Evolutionary conservation across 495 filamentous ascomycete species (phyloP).

Genomic region (Hypoxylon cercidicola): DNA sequence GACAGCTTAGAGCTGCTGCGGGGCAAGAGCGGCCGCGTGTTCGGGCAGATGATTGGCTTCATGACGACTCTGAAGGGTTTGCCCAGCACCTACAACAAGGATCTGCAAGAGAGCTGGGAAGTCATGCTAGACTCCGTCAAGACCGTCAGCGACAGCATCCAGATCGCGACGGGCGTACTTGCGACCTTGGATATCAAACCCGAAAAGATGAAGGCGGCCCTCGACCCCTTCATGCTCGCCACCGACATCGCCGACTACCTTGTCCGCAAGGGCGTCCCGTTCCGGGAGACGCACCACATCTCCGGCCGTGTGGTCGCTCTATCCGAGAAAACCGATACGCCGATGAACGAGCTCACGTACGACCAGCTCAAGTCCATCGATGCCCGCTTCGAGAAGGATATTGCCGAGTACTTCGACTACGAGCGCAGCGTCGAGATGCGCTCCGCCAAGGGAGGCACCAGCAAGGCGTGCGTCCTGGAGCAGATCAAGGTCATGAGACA

Average conservation of each 20-base stretch:
- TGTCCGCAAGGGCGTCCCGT: constrained; percentile 87
- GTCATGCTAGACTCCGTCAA: constrained; percentile 88
- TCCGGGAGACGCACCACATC: constrained; percentile 90
- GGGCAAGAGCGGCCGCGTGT: constrained; percentile 85
- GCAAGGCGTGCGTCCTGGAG: constrained; percentile 75
- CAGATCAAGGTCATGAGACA: constrained; percentile 79
- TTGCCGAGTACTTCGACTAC: constrained; percentile 81
- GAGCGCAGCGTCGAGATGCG: constrained; percentile 88
- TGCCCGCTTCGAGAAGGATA: constrained; percentile 77
- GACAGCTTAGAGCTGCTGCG: constrained; percentile 89
- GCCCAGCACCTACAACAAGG: constrained; percentile 94
- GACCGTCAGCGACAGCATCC: constrained; percentile 84
- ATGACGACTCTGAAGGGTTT: constrained; percentile 90
- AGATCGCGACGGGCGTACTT: constrained; percentile 86
- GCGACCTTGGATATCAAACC: constrained; percentile 75
- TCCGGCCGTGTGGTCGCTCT: constrained; percentile 79
- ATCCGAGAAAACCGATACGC: constrained; percentile 70
- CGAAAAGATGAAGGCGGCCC: constrained; percentile 79
- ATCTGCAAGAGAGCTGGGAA: constrained; percentile 90
- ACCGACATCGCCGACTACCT: constrained; percentile 92
- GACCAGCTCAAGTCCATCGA: constrained; percentile 78
- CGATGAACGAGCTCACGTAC: constrained; percentile 81
- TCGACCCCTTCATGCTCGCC: constrained; percentile 74
- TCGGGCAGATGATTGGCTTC: constrained; percentile 89
- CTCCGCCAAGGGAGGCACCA: constrained; percentile 83